Conservation (phyloP, 371 early-diverging fungal species). For the Mucor mucedo region DNA sequence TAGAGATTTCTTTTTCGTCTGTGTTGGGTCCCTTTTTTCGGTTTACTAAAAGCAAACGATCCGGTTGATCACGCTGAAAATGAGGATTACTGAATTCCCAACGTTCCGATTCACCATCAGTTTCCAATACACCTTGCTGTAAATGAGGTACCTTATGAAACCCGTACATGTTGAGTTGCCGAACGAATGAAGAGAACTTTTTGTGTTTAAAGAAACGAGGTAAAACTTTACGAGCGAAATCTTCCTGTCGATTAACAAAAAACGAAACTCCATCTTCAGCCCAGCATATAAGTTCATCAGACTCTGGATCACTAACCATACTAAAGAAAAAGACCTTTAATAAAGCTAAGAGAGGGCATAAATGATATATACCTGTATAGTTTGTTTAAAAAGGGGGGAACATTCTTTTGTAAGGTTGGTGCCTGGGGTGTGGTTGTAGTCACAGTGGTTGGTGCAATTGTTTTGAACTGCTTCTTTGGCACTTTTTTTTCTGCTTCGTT, state of each 20-base stretch:
- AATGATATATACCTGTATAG: conserved; percentile 69
- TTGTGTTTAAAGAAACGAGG: conserved; percentile 92
- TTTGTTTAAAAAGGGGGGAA: conserved; percentile 89
- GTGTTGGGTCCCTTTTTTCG: conserved; percentile 55
- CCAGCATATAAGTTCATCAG: conserved; percentile 79
- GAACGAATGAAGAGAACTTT: conserved; percentile 92
- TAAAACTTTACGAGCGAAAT: conserved; percentile 85
- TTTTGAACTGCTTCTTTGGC: conserved; percentile 11
- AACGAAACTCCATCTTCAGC: conserved; percentile 80
- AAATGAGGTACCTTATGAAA: conserved; percentile 84
- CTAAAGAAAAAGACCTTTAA: conserved; percentile 26
- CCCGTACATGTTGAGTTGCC: conserved; percentile 95
- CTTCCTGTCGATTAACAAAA: conserved; percentile 69
- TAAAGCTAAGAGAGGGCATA: background rate
- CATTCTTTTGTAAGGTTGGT: conserved; percentile 50
- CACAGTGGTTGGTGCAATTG: conserved; percentile 16
- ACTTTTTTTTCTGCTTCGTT: background rate
- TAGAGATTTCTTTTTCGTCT: conserved; percentile 49
- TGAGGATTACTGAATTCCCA: conserved; percentile 67
- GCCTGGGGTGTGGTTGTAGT: background rate
- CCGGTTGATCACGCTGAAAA: conserved; percentile 63
- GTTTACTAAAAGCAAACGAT: conserved; percentile 54
- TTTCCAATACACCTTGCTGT: conserved; percentile 75
- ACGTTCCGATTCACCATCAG: conserved; percentile 61
- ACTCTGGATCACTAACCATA: conserved; percentile 75